phyloP scores from a whole-genome alignment of 2,329 filamentous ascomycete species.

The Penicillium italicum region DNA sequence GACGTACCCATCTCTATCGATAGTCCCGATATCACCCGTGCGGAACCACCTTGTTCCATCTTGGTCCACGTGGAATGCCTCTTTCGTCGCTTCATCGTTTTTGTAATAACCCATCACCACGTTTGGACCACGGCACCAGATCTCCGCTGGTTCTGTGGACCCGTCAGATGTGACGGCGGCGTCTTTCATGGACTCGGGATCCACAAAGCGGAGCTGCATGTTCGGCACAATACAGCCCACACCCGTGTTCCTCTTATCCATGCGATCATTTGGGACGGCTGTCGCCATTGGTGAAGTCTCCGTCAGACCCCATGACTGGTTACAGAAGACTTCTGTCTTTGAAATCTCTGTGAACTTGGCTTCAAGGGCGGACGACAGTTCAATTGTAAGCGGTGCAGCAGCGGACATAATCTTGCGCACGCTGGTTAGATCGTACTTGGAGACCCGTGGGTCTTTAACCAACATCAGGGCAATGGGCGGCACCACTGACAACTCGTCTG shows the following conservation, averaged over 20 bases:
- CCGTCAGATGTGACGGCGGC: slow-evolving; percentile 11
- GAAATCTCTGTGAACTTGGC: slow-evolving; percentile 12
- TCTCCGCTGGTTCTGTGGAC: slow-evolving; percentile 16
- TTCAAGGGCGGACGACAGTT: slow-evolving; percentile 16
- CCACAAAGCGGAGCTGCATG: slow-evolving; percentile 23
- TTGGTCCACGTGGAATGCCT: slow-evolving; percentile 15
- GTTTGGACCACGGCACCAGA: slow-evolving; percentile 23
- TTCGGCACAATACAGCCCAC: slow-evolving; percentile 19
- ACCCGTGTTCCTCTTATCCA: slow-evolving; percentile 17
- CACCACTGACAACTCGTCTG: slow-evolving; percentile 18
- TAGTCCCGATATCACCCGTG: slow-evolving; percentile 21
- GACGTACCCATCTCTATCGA: slow-evolving; percentile 19
- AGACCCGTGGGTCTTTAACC: slow-evolving; percentile 18
- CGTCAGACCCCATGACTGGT: slow-evolving; percentile 20
- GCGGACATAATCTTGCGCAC: slow-evolving; percentile 20
- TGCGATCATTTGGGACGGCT: slow-evolving; percentile 15
- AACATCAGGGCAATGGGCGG: slow-evolving; percentile 21
- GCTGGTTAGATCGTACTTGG: slow-evolving; percentile 18
- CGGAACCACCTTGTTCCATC: slow-evolving; percentile 21
- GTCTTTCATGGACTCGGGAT: slow-evolving; percentile 19
- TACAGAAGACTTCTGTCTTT: slow-evolving; percentile 18
- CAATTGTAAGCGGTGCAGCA: slow-evolving; percentile 18
- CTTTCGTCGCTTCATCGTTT: slow-evolving; percentile 16
- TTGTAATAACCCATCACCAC: slow-evolving; percentile 20
- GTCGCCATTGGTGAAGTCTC: slow-evolving; percentile 21